These are phyloP conservation scores for Castanospermum australe DNA, from an alignment of 306 rosid genomes.

Conservation along the genomic window DNA sequence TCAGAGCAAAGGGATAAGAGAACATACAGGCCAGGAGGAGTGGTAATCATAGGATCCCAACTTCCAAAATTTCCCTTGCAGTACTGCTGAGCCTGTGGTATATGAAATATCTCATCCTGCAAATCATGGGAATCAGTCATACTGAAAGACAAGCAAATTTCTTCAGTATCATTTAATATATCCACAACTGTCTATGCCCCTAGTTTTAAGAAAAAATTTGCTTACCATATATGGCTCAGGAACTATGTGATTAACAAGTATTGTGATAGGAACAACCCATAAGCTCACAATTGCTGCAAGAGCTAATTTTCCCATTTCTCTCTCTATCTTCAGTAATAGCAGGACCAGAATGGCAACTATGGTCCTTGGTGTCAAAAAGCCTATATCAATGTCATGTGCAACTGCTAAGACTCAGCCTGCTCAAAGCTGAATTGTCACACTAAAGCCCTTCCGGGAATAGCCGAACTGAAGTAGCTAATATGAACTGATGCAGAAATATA, in stretches of 20 bases:
- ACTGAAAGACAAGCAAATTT: background rate
- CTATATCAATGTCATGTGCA: background rate
- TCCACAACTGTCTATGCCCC: background rate
- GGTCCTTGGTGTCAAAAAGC: background rate
- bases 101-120: constrained; percentile 96
- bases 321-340: constrained; percentile 1
- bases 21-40: constrained; percentile 94
- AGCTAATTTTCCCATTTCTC: constrained; percentile 62
- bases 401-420: background rate
- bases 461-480: background rate
- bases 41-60: constrained; percentile 98
- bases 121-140: constrained; percentile 8
- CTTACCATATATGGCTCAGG: constrained; percentile 86
- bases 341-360: background rate
- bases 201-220: background rate
- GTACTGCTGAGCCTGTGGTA: constrained; percentile 77
- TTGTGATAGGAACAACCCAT: constrained; percentile 72
- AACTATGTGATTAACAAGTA: constrained; percentile 62
- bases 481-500: background rate
- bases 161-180: constrained; percentile 3
- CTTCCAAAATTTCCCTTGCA: constrained; percentile 83
- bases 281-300: constrained; percentile 73
- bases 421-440: constrained; percentile 18
- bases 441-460: background rate
- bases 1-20: constrained; percentile 2